These are phyloP conservation scores for Alternaria ethzedia DNA, from an alignment of 2,329 filamentous ascomycete species.

Conservation along the genomic window DNA sequence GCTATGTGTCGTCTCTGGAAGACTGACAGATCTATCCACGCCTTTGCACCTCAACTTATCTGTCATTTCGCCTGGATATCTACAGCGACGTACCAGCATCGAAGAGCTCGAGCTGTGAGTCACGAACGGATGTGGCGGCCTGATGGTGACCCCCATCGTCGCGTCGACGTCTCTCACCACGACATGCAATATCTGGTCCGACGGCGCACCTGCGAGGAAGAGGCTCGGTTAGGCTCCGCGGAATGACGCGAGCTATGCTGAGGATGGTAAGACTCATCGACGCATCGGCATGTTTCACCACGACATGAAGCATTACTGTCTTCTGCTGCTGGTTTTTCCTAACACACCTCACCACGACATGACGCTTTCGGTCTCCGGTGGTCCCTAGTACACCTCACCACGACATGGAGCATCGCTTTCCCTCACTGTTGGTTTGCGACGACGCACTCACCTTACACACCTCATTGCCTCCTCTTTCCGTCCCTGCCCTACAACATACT, in stretches of 20 bases:
- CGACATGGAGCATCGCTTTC: neutral
- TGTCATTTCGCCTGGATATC: fast-evolving
- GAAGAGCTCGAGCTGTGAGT: neutral
- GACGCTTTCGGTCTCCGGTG: neutral
- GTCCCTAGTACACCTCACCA: neutral
- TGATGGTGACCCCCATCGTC: neutral
- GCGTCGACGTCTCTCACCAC: neutral
- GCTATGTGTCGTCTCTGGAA: fast-evolving
- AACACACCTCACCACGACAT: neutral
- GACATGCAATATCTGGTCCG: neutral
- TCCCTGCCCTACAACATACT: neutral
- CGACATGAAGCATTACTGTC: neutral
- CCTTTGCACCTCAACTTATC: neutral
- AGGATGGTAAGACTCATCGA: fast-evolving
- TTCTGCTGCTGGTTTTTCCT: neutral
- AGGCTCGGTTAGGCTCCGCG: neutral
- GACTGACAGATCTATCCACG: neutral
- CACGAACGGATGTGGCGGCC: neutral
- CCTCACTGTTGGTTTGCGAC: neutral
- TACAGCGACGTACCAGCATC: neutral
- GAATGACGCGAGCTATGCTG: neutral
- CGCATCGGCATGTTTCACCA: neutral
- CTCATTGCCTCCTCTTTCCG: neutral
- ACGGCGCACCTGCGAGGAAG: no score
- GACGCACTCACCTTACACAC: neutral